Evolutionary conservation across 208 protist species (phyloP).

Genomic region (Tritrichomonas musculus): DNA sequence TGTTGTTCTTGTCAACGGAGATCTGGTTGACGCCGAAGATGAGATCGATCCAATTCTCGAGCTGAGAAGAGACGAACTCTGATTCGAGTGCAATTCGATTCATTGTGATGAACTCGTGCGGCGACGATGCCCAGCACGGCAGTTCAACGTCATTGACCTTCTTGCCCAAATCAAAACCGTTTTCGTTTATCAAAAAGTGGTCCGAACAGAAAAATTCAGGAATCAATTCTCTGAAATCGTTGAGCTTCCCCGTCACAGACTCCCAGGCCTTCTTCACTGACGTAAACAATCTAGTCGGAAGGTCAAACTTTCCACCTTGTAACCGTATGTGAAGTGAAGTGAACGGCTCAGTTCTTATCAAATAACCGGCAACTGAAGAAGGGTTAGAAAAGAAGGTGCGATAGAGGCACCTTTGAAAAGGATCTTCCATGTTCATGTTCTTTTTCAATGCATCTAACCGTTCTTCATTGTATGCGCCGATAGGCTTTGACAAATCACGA

Average conservation of each 20-base stretch:
- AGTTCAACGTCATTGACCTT: background rate
- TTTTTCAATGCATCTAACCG: background rate
- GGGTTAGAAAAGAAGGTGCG: conserved; percentile 44
- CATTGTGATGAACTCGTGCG: background rate
- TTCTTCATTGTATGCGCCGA: conserved; percentile 46
- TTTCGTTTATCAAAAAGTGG: background rate
- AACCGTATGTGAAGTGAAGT: conserved; percentile 42
- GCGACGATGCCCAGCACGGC: background rate
- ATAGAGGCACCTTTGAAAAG: background rate
- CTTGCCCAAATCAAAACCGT: conserved; percentile 9
- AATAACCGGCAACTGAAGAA: conserved; percentile 38
- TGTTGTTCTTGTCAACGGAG: background rate
- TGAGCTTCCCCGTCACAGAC: background rate
- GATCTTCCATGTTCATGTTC: background rate
- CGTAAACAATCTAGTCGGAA: background rate
- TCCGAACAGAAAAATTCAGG: background rate
- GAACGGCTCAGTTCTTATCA: conserved; percentile 46
- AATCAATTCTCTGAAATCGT: background rate
- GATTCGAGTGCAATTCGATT: background rate
- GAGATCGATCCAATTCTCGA: conserved; percentile 13
- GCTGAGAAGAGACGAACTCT: background rate
- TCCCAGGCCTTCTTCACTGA: background rate
- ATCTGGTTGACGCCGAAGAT: background rate
- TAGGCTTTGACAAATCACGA: conserved; percentile 56
- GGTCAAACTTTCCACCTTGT: conserved; percentile 32